Evolutionary conservation across 2,329 filamentous ascomycete species (phyloP).

Genomic region (Polychaeton citri): DNA sequence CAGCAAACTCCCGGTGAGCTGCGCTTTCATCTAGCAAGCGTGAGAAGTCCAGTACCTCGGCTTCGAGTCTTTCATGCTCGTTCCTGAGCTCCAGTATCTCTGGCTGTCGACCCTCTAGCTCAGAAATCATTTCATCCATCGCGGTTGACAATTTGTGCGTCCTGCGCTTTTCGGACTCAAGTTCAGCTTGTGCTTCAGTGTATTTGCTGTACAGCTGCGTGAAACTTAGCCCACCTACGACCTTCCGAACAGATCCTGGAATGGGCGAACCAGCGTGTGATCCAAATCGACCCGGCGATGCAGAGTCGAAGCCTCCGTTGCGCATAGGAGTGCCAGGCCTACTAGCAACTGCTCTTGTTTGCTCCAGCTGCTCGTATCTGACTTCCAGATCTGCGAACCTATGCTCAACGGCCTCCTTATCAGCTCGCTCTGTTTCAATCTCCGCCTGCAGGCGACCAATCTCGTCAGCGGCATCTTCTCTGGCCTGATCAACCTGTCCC

Average conservation of each 20-base stretch:
- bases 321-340: constrained; percentile 41
- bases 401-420: constrained; percentile 48
- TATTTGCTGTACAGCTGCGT: constrained; percentile 54
- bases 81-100: constrained; percentile 75
- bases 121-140: constrained; percentile 72
- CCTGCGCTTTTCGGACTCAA: constrained; percentile 60
- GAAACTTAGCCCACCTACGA: constrained; percentile 39
- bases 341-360: constrained; percentile 17
- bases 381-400: constrained; percentile 53
- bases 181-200: constrained; percentile 43
- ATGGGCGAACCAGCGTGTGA: constrained; percentile 35
- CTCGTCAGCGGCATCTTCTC: constrained; percentile 52
- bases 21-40: constrained; percentile 70
- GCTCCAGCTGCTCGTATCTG: constrained; percentile 43
- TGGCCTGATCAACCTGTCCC: constrained; percentile 46
- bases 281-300: constrained; percentile 13
- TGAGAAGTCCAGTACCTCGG: constrained; percentile 65
- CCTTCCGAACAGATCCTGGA: constrained; percentile 39
- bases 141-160: constrained; percentile 62
- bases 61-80: constrained; percentile 67
- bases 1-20: constrained; percentile 64
- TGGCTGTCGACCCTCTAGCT: constrained; percentile 73
- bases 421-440: constrained; percentile 39
- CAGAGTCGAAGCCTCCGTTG: constrained; percentile 16
- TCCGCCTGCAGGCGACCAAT: constrained; percentile 36